Evolutionary conservation across 768 basidiomycete species (phyloP), one percentile per base, ranked within the genome.

Genomic region (Amanita inopinata): DNA sequence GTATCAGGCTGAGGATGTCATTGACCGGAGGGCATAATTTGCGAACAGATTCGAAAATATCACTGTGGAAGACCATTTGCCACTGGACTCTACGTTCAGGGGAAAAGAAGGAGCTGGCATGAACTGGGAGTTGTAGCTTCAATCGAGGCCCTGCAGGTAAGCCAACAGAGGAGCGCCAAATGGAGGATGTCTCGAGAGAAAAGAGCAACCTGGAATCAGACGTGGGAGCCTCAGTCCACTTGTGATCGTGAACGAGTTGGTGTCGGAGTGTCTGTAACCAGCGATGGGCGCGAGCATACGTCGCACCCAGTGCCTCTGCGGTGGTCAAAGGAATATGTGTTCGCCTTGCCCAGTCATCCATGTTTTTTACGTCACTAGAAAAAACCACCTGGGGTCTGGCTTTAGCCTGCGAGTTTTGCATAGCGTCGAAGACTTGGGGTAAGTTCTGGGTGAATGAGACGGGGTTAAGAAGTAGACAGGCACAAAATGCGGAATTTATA

Each of bases 61-160:
- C 80, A 53, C 74, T 76, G 57, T 82, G 85, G 56, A 90, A 90
- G 53, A 87, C 83, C 85, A 88, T 87, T 58, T 88, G 77, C 86
- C 87, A 90, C 57, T 88, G 85, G 34, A 88, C 74, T 46, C 83
- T 76, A 51, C 86, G 67, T 57, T 89, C 83, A 8, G 84, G 84
- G 37, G 80, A 83, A 65, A 89, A 90, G 62, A 90, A 89, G 18
- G 86, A 85, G 30, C 79, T 80, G 28, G 86, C 85, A 49, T 88
- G 78, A 45, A 78, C 69, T 5, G 86, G 86, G 25, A 89, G 71
- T 54, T 83, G 79, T 5, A 88, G 66, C 34, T 70, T 78, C 52
- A 84, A 65, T 53, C 76, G 71, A 45, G 86, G 86, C 43, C 83
- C 80, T 32, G 83, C 80, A 5, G 86, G 85, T 33, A 88, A 70